phyloP scores from a whole-genome alignment of 2,329 filamentous ascomycete genomes.

The Penicillium freii region DNA sequence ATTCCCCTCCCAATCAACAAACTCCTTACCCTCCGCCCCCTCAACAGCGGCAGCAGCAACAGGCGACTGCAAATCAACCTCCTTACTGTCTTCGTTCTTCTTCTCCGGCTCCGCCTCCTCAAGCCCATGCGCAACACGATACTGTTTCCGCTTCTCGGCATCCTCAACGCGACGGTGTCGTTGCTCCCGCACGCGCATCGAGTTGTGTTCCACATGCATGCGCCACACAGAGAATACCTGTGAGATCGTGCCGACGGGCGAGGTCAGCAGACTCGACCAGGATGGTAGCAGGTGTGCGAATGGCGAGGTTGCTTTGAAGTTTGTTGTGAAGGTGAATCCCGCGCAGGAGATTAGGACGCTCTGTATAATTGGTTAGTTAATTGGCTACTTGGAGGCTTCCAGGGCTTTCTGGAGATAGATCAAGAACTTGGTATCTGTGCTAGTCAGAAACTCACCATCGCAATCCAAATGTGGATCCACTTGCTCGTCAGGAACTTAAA shows the following conservation, averaged over 20 bases:
- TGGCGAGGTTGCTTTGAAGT: constrained; percentile 76
- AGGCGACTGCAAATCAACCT: constrained; percentile 39
- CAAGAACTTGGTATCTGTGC: not conserved
- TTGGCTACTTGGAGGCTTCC: too few relatives aligned
- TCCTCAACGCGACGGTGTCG: constrained; percentile 76
- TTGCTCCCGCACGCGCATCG: constrained; percentile 66
- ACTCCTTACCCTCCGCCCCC: constrained; percentile 33
- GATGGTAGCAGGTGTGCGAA: constrained; percentile 76
- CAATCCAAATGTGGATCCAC: constrained; percentile 76
- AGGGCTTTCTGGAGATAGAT: not conserved
- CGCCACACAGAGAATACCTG: constrained; percentile 70
- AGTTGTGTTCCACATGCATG: constrained; percentile 72
- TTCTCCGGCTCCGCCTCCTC: constrained; percentile 51
- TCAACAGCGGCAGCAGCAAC: constrained; percentile 39
- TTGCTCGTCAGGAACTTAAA: constrained; percentile 81
- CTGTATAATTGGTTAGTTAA: constrained; percentile 35
- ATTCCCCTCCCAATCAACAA: constrained; percentile 41
- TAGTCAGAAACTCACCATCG: constrained; percentile 60
- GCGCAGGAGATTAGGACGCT: constrained; percentile 69
- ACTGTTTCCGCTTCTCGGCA: constrained; percentile 80
- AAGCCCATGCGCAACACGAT: constrained; percentile 80
- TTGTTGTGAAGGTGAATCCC: constrained; percentile 69
- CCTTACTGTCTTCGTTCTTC: constrained; percentile 27
- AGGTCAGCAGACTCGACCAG: constrained; percentile 63
- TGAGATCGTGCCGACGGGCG: constrained; percentile 66